phyloP scores from a whole-genome alignment of 129 eudicot genomes.

The Calendula officinalis region DNA sequence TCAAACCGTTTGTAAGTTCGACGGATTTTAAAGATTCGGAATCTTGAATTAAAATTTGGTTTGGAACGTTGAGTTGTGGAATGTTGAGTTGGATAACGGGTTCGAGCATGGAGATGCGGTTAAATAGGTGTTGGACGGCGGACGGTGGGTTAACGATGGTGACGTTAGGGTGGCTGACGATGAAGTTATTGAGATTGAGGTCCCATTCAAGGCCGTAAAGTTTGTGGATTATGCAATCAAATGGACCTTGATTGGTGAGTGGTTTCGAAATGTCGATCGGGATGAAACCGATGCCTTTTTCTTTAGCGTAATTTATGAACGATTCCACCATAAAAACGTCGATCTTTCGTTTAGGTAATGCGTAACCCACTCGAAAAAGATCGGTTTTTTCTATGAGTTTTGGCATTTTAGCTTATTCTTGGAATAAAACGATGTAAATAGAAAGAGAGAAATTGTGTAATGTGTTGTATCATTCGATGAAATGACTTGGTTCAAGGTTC shows the following conservation, averaged over 20 bases:
- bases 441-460: neutral
- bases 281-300: conserved; percentile 50
- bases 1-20: neutral
- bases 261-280: conserved; percentile 41
- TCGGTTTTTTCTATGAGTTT: conserved; percentile 7
- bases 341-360: conserved; percentile 53
- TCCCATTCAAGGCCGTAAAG: conserved; percentile 51
- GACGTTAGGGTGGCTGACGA: conserved; percentile 37
- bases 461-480: neutral
- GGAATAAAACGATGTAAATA: neutral
- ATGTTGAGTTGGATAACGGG: conserved; percentile 37
- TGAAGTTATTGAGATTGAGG: conserved; percentile 26
- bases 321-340: conserved; percentile 48
- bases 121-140: conserved; percentile 54
- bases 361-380: conserved; percentile 57
- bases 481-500: neutral
- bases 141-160: conserved; percentile 48
- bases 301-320: conserved; percentile 34
- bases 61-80: conserved; percentile 24
- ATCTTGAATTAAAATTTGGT: conserved; percentile 21
- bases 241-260: conserved; percentile 53
- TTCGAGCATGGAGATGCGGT: conserved; percentile 68
- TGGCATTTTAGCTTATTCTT: conserved; percentile 19
- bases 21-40: neutral
- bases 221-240: conserved; percentile 66